These are phyloP conservation scores for Neonectria coccinea DNA, from an alignment of 2,329 filamentous ascomycete genomes.

Conservation along the genomic window DNA sequence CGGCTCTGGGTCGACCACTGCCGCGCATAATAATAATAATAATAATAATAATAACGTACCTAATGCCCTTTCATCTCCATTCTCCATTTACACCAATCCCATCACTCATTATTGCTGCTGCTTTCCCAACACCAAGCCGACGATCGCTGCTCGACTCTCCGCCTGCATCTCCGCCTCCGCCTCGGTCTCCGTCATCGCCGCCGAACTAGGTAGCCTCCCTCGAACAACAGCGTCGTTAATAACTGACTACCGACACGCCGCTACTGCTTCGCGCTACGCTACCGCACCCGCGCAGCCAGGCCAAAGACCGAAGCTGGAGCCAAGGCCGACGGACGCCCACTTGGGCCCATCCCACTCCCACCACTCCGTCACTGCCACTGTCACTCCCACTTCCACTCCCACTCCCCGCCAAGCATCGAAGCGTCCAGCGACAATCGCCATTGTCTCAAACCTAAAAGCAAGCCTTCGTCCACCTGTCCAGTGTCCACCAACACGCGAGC, in stretches of 20 bases:
- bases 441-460: conserved; percentile 44
- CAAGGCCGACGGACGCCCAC: conserved; percentile 14
- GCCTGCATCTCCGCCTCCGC: neutral
- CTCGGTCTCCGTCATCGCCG: conserved; percentile 23
- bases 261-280: conserved; percentile 24
- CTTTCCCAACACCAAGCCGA: neutral
- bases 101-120: neutral
- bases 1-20: neutral
- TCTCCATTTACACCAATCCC: neutral
- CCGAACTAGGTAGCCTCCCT: conserved; percentile 16
- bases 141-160: neutral
- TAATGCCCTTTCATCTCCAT: neutral
- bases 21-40: neutral
- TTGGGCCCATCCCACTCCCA: conserved; percentile 6
- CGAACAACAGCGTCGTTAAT: neutral
- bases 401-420: conserved; percentile 18
- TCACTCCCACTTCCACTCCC: conserved; percentile 14
- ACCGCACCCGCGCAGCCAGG: conserved; percentile 17
- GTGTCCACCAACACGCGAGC: conserved; percentile 36
- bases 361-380: conserved; percentile 3
- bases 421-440: conserved; percentile 33
- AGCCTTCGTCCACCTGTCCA: conserved; percentile 28
- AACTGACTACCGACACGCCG: conserved; percentile 20
- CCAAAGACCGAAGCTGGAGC: conserved; percentile 12
- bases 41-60: neutral